phyloP scores from a whole-genome alignment of 208 protist species.

The Crithidia mellificae region DNA sequence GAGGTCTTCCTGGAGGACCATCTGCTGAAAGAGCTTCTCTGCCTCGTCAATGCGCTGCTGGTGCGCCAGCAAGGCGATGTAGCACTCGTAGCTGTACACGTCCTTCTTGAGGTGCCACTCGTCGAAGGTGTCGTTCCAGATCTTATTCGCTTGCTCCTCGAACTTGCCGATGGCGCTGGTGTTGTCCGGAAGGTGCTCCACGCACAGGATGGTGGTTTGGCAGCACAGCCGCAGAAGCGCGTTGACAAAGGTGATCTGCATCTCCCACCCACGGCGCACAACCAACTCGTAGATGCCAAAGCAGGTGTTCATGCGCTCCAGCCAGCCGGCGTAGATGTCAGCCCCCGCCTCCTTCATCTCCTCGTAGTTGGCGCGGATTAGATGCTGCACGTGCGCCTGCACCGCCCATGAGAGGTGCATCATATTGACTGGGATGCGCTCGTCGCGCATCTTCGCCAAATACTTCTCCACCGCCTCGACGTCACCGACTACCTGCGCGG shows the following conservation, averaged over 20 bases:
- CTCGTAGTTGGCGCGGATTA: constrained; percentile 78
- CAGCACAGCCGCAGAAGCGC: constrained; percentile 83
- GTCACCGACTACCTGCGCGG: constrained; percentile 82
- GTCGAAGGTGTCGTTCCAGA: constrained; percentile 82
- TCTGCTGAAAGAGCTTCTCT: constrained; percentile 87
- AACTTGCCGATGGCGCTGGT: constrained; percentile 58
- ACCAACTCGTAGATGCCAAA: constrained; percentile 87
- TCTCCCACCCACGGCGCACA: constrained; percentile 73
- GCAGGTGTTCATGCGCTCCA: constrained; percentile 77
- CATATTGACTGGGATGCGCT: constrained; percentile 61
- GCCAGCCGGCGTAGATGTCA: constrained; percentile 51
- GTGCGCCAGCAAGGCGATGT: constrained; percentile 85
- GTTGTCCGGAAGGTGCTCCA: constrained; percentile 73
- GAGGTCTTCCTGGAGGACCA: constrained; percentile 77
- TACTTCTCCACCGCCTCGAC: constrained; percentile 75
- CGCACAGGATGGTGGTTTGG: constrained; percentile 75
- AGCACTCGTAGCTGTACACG: constrained; percentile 88
- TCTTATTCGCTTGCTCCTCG: constrained; percentile 76
- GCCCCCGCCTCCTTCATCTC: constrained; percentile 56
- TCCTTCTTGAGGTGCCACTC: constrained; percentile 84
- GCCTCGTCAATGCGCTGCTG: constrained; percentile 89
- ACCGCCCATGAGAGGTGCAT: constrained; percentile 82
- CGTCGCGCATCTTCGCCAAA: constrained; percentile 81
- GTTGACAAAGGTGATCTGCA: constrained; percentile 81
- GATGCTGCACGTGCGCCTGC: constrained; percentile 76